Evolutionary conservation across 2,329 filamentous ascomycete genomes (phyloP), one percentile per base, ranked within the genome.

Genomic region (Ceratocystis eucalypticola): DNA sequence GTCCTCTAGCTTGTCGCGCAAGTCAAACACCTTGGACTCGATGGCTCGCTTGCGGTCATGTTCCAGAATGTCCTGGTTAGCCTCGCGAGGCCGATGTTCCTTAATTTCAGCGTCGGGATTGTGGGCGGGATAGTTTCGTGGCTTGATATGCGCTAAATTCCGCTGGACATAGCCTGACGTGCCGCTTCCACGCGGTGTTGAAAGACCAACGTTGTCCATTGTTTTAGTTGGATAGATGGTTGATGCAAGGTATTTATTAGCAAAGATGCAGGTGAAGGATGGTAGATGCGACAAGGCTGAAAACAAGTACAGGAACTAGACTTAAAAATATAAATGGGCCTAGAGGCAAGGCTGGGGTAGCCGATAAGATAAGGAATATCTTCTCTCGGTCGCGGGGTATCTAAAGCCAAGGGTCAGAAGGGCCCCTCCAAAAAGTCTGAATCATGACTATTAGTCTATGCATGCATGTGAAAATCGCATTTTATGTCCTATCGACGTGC

Each of bases 111-210:
- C 78, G 73, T 89, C 85, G 0, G 91, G 92, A 20, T 86, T 86
- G 55, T 66, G 65, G 7, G 55, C 46, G 68, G 80, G 82, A 72
- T 85, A 83, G 77, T 96, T 91, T 77, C 93, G 91, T 37, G 89
- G 91, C 74, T 83, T 86, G 71, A 96, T 85, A 74, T 93, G 87
- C 20, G 94, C 94, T 45, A 91, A 85, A 79, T 97, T 99, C 76
- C 91, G 90, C 77, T 97, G 93, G 66, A 99, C 93, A 75, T 97
- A 97, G 74, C 94, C 94, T 0, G 93, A 97, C 67, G 94, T 99
- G 61, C 94, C 94, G 74, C 89, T 96, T 71, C 94, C 94, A 73
- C 94, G 88, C 2, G 94, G 94, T 3, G 94, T 99, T 67, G 88
- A 86, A 72, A 99, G 90, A 67, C 94, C 95, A 73, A 99, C 94